phyloP scores from a whole-genome alignment of 306 rosid species.

The Cicer arietinum region DNA sequence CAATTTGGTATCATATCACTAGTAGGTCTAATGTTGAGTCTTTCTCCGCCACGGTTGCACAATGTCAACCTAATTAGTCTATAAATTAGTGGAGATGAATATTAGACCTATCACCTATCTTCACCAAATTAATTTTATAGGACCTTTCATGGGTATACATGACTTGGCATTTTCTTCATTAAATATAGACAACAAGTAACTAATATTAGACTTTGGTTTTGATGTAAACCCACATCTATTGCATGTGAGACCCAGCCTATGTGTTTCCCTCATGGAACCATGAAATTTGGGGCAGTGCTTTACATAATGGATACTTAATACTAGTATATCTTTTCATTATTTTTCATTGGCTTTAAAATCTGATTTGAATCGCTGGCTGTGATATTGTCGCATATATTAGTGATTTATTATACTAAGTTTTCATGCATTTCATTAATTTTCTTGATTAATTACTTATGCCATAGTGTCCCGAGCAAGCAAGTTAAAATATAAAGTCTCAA shows the following conservation, averaged over 20 bases:
- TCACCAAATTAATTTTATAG: slow-evolving; percentile 37
- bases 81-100: slow-evolving; percentile 33
- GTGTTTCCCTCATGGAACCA: slow-evolving; percentile 46
- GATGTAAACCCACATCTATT: slow-evolving; percentile 45
- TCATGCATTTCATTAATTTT: slow-evolving; percentile 37
- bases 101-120: slow-evolving; percentile 15
- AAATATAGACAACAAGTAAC: slow-evolving; percentile 20
- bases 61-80: slow-evolving; percentile 38
- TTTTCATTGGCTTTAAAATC: slow-evolving; percentile 46
- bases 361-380: slow-evolving; percentile 43
- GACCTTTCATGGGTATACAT: slow-evolving; percentile 34
- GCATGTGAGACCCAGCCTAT: slow-evolving; percentile 46
- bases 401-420: slow-evolving; percentile 11
- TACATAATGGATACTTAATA: slow-evolving; percentile 33
- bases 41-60: background rate
- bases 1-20: slow-evolving; percentile 50
- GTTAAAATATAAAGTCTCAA: slow-evolving; percentile 15
- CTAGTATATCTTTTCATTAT: slow-evolving; percentile 11
- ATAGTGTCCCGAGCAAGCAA: slow-evolving; percentile 2
- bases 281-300: slow-evolving; percentile 45
- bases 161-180: slow-evolving; percentile 46
- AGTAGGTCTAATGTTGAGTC: slow-evolving; percentile 14
- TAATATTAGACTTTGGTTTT: slow-evolving; percentile 33
- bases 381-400: slow-evolving; percentile 60
- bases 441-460: slow-evolving; percentile 5